Evolutionary conservation across 2,329 filamentous ascomycete species (phyloP).

Genomic region (Penicillium sp.): DNA sequence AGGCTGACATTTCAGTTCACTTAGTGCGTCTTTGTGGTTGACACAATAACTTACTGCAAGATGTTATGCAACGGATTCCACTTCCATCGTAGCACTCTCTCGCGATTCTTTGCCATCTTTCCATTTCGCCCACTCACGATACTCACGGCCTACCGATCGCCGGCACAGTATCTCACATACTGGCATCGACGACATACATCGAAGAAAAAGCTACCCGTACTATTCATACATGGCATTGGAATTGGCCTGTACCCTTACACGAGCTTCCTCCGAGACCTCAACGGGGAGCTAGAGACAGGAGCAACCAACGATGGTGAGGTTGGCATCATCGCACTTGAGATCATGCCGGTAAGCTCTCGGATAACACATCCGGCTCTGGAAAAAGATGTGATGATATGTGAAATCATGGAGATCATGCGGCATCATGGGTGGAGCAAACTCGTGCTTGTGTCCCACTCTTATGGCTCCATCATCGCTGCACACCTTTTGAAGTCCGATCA

Average conservation of each 20-base stretch:
- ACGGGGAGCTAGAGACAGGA: conserved; percentile 1
- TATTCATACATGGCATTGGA: conserved; percentile 71
- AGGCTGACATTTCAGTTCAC: conserved; percentile 5
- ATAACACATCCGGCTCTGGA: conserved; percentile 55
- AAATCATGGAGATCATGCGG: conserved; percentile 58
- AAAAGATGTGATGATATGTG: conserved; percentile 53
- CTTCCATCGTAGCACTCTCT: conserved; percentile 49
- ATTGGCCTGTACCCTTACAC: conserved; percentile 64
- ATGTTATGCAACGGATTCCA: conserved; percentile 48
- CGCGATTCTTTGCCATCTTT: conserved; percentile 52
- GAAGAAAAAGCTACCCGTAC: conserved; percentile 55
- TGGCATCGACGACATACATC: conserved; percentile 65
- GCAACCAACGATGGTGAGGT: conserved; percentile 1
- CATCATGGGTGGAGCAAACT: conserved; percentile 58
- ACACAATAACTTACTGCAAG: conserved; percentile 9
- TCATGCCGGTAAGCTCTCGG: conserved; percentile 64
- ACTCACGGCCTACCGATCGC: conserved; percentile 48
- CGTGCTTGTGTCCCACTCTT: conserved; percentile 61
- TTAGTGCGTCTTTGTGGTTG: conserved; percentile 13
- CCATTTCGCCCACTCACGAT: conserved; percentile 57
- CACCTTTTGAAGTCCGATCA: conserved; percentile 55
- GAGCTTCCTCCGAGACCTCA: conserved; percentile 54
- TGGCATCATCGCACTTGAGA: conserved; percentile 51
- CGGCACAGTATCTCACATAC: conserved; percentile 56
- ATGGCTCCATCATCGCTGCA: conserved; percentile 62